Percentiles rank a stretch among this genome's conserved stretches.
phyloP scores from a whole-genome alignment of 2,329 filamentous ascomycete genomes.

The Teratosphaeria nubilosa region DNA sequence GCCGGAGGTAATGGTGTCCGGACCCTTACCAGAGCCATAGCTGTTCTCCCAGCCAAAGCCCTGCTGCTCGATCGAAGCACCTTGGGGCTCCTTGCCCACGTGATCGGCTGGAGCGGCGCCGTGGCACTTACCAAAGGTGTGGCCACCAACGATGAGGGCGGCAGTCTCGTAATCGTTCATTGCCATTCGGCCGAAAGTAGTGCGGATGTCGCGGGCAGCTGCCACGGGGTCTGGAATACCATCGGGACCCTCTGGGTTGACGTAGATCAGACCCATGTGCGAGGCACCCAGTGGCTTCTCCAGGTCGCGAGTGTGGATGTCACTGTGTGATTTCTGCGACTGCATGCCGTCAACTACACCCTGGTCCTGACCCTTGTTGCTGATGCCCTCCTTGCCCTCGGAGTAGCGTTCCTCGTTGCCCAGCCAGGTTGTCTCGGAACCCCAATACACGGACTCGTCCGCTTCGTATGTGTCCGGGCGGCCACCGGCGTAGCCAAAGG shows the following conservation, averaged over 20 bases:
- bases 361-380: slow-evolving; percentile 15
- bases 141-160: slow-evolving; percentile 67
- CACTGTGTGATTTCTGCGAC: slow-evolving; percentile 34
- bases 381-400: slow-evolving; percentile 39
- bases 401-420: slow-evolving; percentile 63
- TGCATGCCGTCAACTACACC: slow-evolving; percentile 36
- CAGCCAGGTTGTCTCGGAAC: slow-evolving; percentile 62
- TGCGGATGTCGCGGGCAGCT: slow-evolving; percentile 61
- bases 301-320: slow-evolving; percentile 50
- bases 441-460: slow-evolving; percentile 70
- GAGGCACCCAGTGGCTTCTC: slow-evolving; percentile 58
- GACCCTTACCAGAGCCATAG: slow-evolving; percentile 56
- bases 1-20: slow-evolving; percentile 63
- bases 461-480: slow-evolving; percentile 65
- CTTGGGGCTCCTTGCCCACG: slow-evolving; percentile 58
- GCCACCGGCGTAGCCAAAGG: slow-evolving; percentile 64
- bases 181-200: slow-evolving; percentile 67
- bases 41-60: slow-evolving; percentile 65
- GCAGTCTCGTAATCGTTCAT: slow-evolving; percentile 79
- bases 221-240: slow-evolving; percentile 60
- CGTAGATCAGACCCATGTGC: slow-evolving; percentile 72
- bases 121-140: slow-evolving; percentile 73
- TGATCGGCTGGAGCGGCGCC: slow-evolving; percentile 56
- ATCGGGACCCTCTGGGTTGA: slow-evolving; percentile 70
- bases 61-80: slow-evolving; percentile 52